Percentiles rank a stretch among this genome's conserved stretches.
Evolutionary conservation across 768 basidiomycete genomes (phyloP).

Genomic region (Hericium erinaceus): DNA sequence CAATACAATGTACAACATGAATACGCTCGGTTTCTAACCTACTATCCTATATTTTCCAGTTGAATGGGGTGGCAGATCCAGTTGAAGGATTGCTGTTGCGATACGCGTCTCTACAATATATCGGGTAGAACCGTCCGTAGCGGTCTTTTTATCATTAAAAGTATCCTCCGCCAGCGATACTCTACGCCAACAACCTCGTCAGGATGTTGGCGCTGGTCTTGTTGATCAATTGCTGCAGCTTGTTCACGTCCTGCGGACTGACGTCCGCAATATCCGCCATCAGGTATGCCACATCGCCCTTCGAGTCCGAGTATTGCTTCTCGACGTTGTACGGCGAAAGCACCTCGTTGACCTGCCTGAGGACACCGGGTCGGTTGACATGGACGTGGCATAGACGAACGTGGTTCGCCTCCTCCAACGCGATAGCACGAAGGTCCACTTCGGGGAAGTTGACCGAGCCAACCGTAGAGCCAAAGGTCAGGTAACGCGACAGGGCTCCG

Average conservation of each 20-base stretch:
- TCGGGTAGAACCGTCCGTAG: background rate
- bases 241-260: slow-evolving; percentile 68
- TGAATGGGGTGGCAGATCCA: slow-evolving; percentile 11
- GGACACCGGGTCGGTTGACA: slow-evolving; percentile 91
- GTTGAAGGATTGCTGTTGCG: slow-evolving; percentile 1
- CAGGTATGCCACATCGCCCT: slow-evolving; percentile 87
- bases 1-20: background rate
- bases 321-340: slow-evolving; percentile 95
- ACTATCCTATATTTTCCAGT: background rate
- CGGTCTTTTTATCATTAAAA: background rate
- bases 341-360: slow-evolving; percentile 90
- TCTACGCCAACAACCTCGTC: slow-evolving; percentile 68
- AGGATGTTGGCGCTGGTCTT: slow-evolving; percentile 81
- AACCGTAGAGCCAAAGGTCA: slow-evolving; percentile 83
- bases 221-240: slow-evolving; percentile 68
- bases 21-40: background rate
- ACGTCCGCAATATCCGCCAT: slow-evolving; percentile 96
- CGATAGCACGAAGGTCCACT: slow-evolving; percentile 90
- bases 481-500: slow-evolving; percentile 74
- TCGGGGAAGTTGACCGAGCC: slow-evolving; percentile 99
- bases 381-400: slow-evolving; percentile 94
- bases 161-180: background rate
- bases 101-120: background rate
- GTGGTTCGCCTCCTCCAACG: slow-evolving; percentile 67
- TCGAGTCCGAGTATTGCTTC: slow-evolving; percentile 98